Base-by-base conservation (phyloP, 805 yeast species). In the Lipomyces anomalus region DNA sequence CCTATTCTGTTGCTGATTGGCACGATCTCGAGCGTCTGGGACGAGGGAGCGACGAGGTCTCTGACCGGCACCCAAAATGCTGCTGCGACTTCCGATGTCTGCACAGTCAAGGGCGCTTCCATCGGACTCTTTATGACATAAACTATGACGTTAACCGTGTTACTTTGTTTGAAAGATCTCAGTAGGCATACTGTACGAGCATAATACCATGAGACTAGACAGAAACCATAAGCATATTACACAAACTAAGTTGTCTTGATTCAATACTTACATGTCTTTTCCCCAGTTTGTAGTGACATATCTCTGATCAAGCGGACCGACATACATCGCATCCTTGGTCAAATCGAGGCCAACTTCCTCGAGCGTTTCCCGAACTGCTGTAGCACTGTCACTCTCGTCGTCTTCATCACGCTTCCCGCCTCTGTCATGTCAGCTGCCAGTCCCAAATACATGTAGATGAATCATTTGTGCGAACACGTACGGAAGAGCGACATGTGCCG, bases 321-420 rank as follows among this genome's bases (percentile, higher is more conserved):
- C 59, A 41, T 47, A 58, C 20, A 48, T 29, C 5, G 61, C 67
- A 28, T 57, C 48, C 4, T 36, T 29, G 2, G 28, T 39, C 6
- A 67, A 56, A 46, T 66, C 69, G 3, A 67, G 42, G 5, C 71
- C 71, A 17, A 67, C 68, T 43, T 67, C 71, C 47, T 67, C 71
- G 4, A 9, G 22, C 1, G 71, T 55, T 42, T 67, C 71, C 3
- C 71, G 60, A 13, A 59, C 50, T 0, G 71, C 70, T 0, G 68
- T 57, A 28, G 61, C 64, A 4, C 58, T 35, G 38, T 63, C 66
- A 21, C 61, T 55, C 4, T 51, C 57, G 41, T 66, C 71, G 2
- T 53, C 61, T 2, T 61, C 56, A 29, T 67, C 70, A 4, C 64
- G 55, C n/a, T 62, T 54, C 7, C 71, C 71, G 2, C 71, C 71